A percentile compares a stretch with the other conserved stretches of the same genome.
Evolutionary conservation across 169 alveolate genomes (phyloP).

Genomic region (Eimeria brunetti): DNA sequence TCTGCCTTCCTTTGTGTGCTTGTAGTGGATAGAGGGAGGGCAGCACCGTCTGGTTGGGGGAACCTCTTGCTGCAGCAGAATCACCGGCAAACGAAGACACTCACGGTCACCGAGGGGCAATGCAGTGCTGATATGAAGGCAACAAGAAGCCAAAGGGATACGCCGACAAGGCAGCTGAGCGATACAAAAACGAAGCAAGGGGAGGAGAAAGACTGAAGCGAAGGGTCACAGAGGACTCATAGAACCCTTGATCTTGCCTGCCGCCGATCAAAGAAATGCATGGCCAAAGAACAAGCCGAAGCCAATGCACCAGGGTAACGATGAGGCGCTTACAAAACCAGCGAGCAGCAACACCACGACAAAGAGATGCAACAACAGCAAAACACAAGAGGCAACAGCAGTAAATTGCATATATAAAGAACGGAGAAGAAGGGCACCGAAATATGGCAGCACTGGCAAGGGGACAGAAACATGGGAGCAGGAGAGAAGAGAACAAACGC

Average conservation of each 20-base stretch:
- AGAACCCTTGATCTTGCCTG: neutral
- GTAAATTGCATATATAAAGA: neutral
- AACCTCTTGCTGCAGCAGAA: slow-evolving; percentile 15
- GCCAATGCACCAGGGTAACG: neutral
- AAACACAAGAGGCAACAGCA: neutral
- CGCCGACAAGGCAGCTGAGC: neutral
- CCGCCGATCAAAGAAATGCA: neutral
- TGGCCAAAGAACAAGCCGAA: neutral
- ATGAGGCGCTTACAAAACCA: neutral
- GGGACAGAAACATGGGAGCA: neutral
- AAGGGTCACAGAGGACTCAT: neutral
- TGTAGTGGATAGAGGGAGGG: neutral
- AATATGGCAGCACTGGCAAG: neutral
- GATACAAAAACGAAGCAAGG: neutral
- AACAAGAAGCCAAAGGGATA: neutral
- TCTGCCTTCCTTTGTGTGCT: neutral
- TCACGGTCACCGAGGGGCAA: neutral
- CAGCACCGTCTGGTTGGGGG: neutral
- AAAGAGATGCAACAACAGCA: neutral
- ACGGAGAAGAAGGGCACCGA: neutral
- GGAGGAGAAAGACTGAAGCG: neutral
- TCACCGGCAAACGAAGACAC: neutral
- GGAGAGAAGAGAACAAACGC: neutral
- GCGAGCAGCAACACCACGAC: too few relatives aligned
- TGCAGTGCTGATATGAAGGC: neutral